Evolutionary conservation across 2,329 filamentous ascomycete species (phyloP), one percentile per base, ranked within the genome.

Genomic region (Aspergillus brunneoviolaceus): DNA sequence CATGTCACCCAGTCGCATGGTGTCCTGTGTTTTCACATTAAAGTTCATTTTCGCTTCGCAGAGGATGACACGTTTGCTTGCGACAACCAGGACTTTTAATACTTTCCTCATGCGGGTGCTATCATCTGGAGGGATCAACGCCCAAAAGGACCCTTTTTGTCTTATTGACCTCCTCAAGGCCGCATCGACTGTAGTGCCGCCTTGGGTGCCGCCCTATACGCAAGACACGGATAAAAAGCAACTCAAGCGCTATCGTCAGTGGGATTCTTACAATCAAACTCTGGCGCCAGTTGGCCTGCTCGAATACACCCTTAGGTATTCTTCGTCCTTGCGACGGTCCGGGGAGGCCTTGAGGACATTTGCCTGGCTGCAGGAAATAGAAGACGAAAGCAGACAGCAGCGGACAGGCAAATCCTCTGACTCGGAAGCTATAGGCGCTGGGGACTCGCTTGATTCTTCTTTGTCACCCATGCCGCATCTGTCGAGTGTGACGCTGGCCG

Each of bases 81-180:
- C 71, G 31, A 72, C 73, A 9, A 67, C 67, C 7, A 72, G 67
- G 58, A 66, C 69, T 39, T 64, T 72, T 21, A 76, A 76, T 45
- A 76, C 73, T 65, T 70, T 79, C 47, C 64, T 84, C 35, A 71
- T 80, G n/a, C 82, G 84, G 31, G 70, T 85, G 25, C 49, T 83
- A 7, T 82, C 86, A 59, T 80, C 81, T 1, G 79, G 79, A 39
- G 77, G 75, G 21, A 67, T 84, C 16, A 69, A 78, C 6, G 71
- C 80, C 2, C 75, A 81, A 35, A 71, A 72, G 25, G 77, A 82
- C 25, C 81, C 82, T 14, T 71, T 74, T 51, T 61, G 79, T 3
- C 69, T 83, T 16, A 73, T 79, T 35, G 79, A 65, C 67, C 75
- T 69, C 65, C 73, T 69, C 72, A 79, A 65, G 63, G 59, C 66